Base-by-base conservation (phyloP, 441 rosid genomes). In the Eutrema salsugineum region DNA sequence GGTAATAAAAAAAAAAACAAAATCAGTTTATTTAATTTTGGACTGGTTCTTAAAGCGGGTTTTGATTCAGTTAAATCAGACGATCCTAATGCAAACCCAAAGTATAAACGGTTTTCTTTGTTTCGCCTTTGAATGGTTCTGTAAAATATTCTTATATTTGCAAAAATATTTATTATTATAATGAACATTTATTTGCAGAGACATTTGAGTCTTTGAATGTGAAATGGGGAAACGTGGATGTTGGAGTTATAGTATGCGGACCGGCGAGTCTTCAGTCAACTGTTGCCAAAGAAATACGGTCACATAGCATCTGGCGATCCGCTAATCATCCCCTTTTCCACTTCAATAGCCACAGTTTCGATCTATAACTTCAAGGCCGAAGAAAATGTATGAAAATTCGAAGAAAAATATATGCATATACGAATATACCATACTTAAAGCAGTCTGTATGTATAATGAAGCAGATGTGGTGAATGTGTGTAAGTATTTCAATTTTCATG, bases 181-280 rank as follows among this genome's bases (percentile, higher is more conserved):
- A n/a, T n/a, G n/a, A n/a, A n/a, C 12, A 4, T 24, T 17, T 42
- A 8, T 72, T 28, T 85, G 87, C 87, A 93, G 97, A 88, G 54
- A 86, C 88, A 46, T 84, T 91, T 68, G 88, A 77, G 77, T 69
- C 77, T 0, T 46, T 78, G 58, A 68, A 84, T 47, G 87, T 78
- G 63, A 78, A 79, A 12, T 89, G 91, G 94, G 97, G 89, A 8
- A 39, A 70, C 58, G 96, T 82, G n/a, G 96, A 93, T 61, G 86
- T 86, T 33, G 97, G 98, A n/a, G 97, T 91, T 2, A 82, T 91
- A 2, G 87, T 88, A 5, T 93, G 97, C 27, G 97, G 98, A 48
- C 97, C 96, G 40, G 79, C 87, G 54, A 73, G 83, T 55, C 93
- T 91, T 44, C 88, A 87, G 75, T n/a, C 86, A 7, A 86, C 85